Evolutionary conservation across 2,329 filamentous ascomycete genomes (phyloP), one percentile per base, ranked within the genome.

Genomic region (Epichloe coenophiala): DNA sequence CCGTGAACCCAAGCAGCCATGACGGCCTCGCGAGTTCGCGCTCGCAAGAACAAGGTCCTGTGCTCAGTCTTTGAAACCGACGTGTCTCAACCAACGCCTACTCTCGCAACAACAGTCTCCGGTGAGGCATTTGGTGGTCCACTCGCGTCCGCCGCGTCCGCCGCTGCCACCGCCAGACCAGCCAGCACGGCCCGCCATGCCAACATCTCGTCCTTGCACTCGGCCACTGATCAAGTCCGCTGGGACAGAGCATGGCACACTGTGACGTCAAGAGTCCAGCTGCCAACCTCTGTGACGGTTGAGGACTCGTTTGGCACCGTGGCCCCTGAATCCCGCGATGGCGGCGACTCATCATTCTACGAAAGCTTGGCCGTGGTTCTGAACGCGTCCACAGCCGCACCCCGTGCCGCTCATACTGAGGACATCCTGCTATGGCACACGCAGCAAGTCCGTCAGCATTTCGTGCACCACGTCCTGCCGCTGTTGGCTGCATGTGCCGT

Each of bases 211-310:
- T 51, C 53, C 50, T 55, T 53, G 49, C 55, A 57, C 52, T 58
- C 59, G 31, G 57, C 61, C 36, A 65, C 68, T 53, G 72, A 80
- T 55, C 80, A 82, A 63, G 69, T 73, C 49, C 71, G 70, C 55
- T 81, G 75, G 71, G 78, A 83, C 59, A 68, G 75, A 54, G 77
- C 80, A 52, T 84, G 81, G 81, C 76, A 80, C 59, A 65, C 70
- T 31, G 78, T 83, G 53, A 83, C 79, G 15, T 71, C 75, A 33
- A 69, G 69, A 36, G 75, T 84, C 44, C 71, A 72, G 45, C 68
- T 84, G 21, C 76, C 78, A 8, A 63, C 71, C n/a, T 76, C 75
- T 9, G 74, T 77, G 42, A 67, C 76, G 2, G 70, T 68, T 7
- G 74, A 78, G 58, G 75, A 78, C 58, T 75, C 73, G 23, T 77